Conservation (phyloP, 768 basidiomycete genomes). For the Mycena galopus region DNA sequence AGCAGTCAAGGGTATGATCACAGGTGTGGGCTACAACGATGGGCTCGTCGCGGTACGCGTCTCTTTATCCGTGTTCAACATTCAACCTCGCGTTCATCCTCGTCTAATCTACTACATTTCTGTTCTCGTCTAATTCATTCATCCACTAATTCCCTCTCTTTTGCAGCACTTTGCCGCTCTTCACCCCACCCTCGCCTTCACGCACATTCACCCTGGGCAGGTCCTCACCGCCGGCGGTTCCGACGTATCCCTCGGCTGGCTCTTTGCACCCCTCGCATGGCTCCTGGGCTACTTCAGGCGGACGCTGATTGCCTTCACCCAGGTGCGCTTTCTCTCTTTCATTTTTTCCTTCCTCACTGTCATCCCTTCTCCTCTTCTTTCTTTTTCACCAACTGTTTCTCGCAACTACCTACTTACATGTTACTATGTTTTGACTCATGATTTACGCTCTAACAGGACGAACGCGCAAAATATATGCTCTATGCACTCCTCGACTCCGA, state of each 20-base stretch:
- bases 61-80: too few species aligned
- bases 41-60: constrained; percentile 9
- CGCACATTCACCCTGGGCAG: constrained; percentile 39
- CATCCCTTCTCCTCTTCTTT: too few species aligned
- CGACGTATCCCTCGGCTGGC: constrained; percentile 7
- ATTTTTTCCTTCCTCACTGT: background rate
- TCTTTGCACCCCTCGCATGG: constrained; percentile 5
- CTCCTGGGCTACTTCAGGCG: background rate
- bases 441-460: constrained; percentile 10
- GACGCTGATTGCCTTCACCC: background rate
- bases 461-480: constrained; percentile 23
- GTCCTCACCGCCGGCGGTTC: constrained; percentile 24
- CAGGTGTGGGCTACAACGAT: constrained; percentile 21
- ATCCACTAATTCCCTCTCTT: too few species aligned
- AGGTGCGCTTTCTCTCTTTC: background rate
- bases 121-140: too few species aligned
- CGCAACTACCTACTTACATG: too few species aligned
- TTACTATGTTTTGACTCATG: too few species aligned
- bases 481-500: background rate
- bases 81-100: too few species aligned
- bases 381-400: too few species aligned
- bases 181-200: constrained; percentile 39
- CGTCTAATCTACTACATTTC: too few species aligned
- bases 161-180: constrained; percentile 37
- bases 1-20: constrained; percentile 11